phyloP scores from a whole-genome alignment of 345 rosid species.

The Hibiscus tridactylites region DNA sequence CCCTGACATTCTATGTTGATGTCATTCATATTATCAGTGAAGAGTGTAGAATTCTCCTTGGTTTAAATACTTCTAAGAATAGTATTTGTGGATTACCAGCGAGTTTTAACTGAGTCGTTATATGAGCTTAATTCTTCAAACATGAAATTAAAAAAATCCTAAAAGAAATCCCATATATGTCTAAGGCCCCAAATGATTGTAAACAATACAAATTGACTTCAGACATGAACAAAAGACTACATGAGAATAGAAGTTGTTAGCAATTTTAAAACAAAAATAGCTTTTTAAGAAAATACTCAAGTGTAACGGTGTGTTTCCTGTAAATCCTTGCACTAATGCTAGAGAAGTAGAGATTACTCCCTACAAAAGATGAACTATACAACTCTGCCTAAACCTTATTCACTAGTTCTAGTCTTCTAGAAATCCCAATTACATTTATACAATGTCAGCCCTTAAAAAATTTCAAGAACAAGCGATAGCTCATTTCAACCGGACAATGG shows the following conservation, averaged over 20 bases:
- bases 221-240: background rate
- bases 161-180: background rate
- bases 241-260: background rate
- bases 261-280: background rate
- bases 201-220: background rate
- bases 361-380: background rate
- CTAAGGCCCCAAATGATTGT: background rate
- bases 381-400: background rate
- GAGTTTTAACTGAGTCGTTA: background rate
- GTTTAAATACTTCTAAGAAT: background rate
- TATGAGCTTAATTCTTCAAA: background rate
- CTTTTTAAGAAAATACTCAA: background rate
- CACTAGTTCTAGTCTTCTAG: background rate
- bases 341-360: background rate
- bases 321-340: background rate
- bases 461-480: background rate
- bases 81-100: background rate
- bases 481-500: constrained; percentile 3
- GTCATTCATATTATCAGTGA: background rate
- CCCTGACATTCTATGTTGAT: background rate
- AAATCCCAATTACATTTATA: background rate
- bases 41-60: background rate
- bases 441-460: background rate
- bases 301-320: background rate
- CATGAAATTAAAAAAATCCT: background rate